phyloP scores from a whole-genome alignment of 805 yeast genomes.

The Sugiyamaella floridensis region DNA sequence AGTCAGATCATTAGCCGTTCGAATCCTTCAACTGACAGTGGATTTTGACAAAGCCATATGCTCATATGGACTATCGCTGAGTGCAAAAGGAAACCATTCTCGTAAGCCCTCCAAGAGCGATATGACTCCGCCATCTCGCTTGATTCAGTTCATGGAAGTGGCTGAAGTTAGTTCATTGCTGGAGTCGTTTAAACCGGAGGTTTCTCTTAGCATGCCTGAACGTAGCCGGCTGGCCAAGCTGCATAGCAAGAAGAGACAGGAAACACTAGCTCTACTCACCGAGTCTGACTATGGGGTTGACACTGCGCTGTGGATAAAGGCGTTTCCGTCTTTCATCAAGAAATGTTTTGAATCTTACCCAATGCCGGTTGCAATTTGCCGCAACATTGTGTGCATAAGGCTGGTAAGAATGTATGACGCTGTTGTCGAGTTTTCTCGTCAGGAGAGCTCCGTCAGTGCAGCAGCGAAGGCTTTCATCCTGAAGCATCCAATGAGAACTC shows the following conservation, averaged over 20 bases:
- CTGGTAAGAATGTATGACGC: slow-evolving; percentile 63
- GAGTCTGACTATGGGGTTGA: slow-evolving; percentile 94
- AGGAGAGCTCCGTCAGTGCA: slow-evolving; percentile 15
- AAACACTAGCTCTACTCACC: slow-evolving; percentile 67
- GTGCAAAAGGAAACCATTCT: slow-evolving; percentile 10
- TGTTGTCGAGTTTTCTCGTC: slow-evolving; percentile 23
- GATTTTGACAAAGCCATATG: slow-evolving; percentile 75
- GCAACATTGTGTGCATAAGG: slow-evolving; percentile 84
- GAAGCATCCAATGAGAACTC: slow-evolving; percentile 31
- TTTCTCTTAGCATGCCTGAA: slow-evolving; percentile 60
- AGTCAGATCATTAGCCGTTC: slow-evolving; percentile 67
- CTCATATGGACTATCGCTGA: neutral
- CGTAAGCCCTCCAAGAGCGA: slow-evolving; percentile 14
- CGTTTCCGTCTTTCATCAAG: slow-evolving; percentile 68
- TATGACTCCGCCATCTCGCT: slow-evolving; percentile 22
- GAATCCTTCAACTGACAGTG: slow-evolving; percentile 70
- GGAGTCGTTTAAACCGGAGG: slow-evolving; percentile 40
- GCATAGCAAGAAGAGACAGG: slow-evolving; percentile 46
- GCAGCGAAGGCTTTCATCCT: slow-evolving; percentile 15
- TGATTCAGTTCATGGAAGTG: slow-evolving; percentile 66
- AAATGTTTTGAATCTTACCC: slow-evolving; percentile 78
- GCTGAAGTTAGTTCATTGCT: slow-evolving; percentile 62
- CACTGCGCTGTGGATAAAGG: slow-evolving; percentile 90
- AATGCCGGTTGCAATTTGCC: slow-evolving; percentile 84
- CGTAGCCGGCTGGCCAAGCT: slow-evolving; percentile 61